Percentiles rank a stretch among this genome's conserved stretches.
Conservation (phyloP, 352 stramenopile species). For the Globisporangium takayamanum region DNA sequence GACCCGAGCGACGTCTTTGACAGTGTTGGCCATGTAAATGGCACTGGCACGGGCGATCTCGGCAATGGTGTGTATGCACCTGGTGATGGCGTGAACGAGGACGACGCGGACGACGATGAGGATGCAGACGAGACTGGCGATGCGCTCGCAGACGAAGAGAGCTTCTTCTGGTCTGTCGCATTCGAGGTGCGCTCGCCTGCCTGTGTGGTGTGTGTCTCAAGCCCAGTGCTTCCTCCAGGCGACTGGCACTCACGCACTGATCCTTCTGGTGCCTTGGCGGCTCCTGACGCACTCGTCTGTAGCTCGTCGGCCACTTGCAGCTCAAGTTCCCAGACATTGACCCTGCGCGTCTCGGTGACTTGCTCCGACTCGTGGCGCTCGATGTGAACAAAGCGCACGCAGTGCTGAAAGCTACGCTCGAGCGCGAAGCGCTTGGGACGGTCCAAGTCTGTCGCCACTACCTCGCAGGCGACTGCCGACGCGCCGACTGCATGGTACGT, state of each 20-base stretch:
- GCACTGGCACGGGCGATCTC: constrained; percentile 2
- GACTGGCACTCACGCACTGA: not conserved
- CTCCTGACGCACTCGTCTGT: constrained; percentile 4
- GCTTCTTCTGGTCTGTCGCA: constrained; percentile 82
- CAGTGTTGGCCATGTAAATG: not conserved
- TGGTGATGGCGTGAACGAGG: too few species aligned
- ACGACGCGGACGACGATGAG: constrained; percentile 4
- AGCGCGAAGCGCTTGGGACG: constrained; percentile 58
- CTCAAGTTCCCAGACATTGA: constrained; percentile 81
- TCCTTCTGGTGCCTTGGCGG: too few species aligned
- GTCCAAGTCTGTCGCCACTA: constrained; percentile 82
- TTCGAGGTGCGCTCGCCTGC: constrained; percentile 51
- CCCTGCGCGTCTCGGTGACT: constrained; percentile 59
- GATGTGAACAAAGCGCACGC: constrained; percentile 71
- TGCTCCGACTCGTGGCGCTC: constrained; percentile 66
- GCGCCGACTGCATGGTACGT: constrained; percentile 78
- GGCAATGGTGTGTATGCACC: too few species aligned
- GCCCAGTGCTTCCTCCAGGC: too few species aligned
- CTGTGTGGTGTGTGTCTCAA: not conserved
- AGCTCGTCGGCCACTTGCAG: constrained; percentile 77
- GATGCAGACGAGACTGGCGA: constrained; percentile 14
- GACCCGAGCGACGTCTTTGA: not conserved
- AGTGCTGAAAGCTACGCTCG: constrained; percentile 68
- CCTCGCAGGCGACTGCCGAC: constrained; percentile 69
- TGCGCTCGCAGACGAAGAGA: constrained; percentile 62